Evolutionary conservation across 371 early-diverging fungal genomes (phyloP), one percentile per base, ranked within the genome.

Genomic region (Coemansia sp.): DNA sequence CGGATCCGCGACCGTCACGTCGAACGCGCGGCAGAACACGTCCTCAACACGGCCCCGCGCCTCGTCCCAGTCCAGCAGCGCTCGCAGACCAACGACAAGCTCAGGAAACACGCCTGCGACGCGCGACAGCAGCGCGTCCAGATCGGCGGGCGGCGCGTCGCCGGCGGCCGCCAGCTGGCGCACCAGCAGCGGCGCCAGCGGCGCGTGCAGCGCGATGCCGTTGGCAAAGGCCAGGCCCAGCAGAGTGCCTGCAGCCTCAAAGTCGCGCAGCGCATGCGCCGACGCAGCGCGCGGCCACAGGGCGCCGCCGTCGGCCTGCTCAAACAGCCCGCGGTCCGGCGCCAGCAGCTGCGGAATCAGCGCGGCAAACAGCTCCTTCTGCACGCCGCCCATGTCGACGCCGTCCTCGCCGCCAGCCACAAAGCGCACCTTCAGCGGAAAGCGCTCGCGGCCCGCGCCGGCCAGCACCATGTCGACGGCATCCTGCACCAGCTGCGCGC

Each of bases 331-430:
- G 32, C 60, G 48, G 24, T 67, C 64, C 11, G 79, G 79, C 9
- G 62, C 33, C 39, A 80, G 55, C n/a, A 77, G 61, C 53, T 51
- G 48, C 5, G 69, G 59, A 11, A 80, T 31, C 43, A 80, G 48
- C 38, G 44, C 57, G 10, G 77, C 62, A 47, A 77, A 75, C 52
- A 78, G 63, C 57, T 80, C 80, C 64, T 79, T 79, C 39, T 79
- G 67, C 52, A 91, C 90, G 34, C 97, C 95, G 49, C 98, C 98
- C 77, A 92, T 89, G 66, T 97, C 98, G 67, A 89, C 82, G 11
- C 93, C 94, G 64, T 92, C 90, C 69, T 94, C 94, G 38, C 89
- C 88, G 44, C 90, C 87, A 7, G 84, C 86, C 7, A 88, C 83
- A 64, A 89, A 90, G 51, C 82, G 79, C 31, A 88, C 82, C 56